Evolutionary conservation across 768 basidiomycete genomes (phyloP).

Genomic region (Suillus placidus): DNA sequence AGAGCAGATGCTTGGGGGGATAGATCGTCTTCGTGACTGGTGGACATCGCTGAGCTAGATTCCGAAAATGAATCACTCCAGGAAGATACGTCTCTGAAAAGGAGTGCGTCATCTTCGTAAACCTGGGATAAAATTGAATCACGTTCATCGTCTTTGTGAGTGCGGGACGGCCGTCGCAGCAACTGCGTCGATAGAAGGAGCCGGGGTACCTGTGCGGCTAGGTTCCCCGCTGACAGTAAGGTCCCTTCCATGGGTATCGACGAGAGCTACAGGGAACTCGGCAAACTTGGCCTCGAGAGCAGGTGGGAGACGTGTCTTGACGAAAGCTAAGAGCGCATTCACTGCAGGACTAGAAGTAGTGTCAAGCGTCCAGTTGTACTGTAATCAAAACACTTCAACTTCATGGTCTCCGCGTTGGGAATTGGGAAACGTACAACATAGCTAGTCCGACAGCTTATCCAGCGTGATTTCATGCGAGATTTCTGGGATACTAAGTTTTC

Average conservation of each 20-base stretch:
- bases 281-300: slow-evolving; percentile 79
- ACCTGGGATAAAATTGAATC: too few species aligned
- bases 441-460: slow-evolving; percentile 80
- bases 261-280: slow-evolving; percentile 73
- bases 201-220: slow-evolving; percentile 70
- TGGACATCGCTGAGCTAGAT: too few species aligned
- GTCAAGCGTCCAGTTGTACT: slow-evolving; percentile 78
- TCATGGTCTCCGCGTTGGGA: neutral
- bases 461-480: slow-evolving; percentile 93
- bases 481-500: slow-evolving; percentile 83
- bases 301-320: slow-evolving; percentile 64
- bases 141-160: too few species aligned
- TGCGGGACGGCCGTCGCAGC: slow-evolving; percentile 21
- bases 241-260: slow-evolving; percentile 86
- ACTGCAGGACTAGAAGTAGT: slow-evolving; percentile 53
- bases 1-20: too few species aligned
- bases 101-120: too few species aligned
- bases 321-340: slow-evolving; percentile 59
- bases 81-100: too few species aligned
- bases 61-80: too few species aligned
- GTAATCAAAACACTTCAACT: slow-evolving; percentile 9
- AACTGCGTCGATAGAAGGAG: slow-evolving; percentile 38
- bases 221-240: slow-evolving; percentile 69
- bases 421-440: slow-evolving; percentile 62
- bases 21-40: too few species aligned